Evolutionary conservation across 768 basidiomycete genomes (phyloP).

Genomic region (Boletus reticuloceps): DNA sequence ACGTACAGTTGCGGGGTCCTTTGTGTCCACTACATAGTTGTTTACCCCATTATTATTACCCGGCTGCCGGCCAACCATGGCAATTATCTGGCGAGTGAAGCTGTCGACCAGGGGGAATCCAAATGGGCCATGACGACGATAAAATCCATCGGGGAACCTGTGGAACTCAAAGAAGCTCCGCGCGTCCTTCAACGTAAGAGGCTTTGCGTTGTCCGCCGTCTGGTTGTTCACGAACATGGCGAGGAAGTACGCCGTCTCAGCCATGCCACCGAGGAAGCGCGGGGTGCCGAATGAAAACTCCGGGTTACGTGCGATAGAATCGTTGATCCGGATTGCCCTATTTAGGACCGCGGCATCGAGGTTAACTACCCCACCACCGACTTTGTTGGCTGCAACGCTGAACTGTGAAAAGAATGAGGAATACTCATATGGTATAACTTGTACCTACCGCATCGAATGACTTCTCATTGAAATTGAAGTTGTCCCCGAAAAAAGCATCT

Average conservation of each 20-base stretch:
- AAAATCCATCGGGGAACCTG: slow-evolving; percentile 16
- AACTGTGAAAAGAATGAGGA: slow-evolving; percentile 3
- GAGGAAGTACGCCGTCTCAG: slow-evolving; percentile 15
- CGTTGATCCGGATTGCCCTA: slow-evolving; percentile 17
- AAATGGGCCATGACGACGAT: slow-evolving; percentile 13
- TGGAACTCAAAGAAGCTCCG: slow-evolving; percentile 14
- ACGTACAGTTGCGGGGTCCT: slow-evolving; percentile 13
- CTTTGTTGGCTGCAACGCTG: slow-evolving; percentile 8
- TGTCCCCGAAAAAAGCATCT: slow-evolving; percentile 21
- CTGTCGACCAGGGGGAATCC: background rate
- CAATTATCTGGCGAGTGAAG: background rate
- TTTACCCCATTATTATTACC: slow-evolving; percentile 14
- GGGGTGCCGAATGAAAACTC: slow-evolving; percentile 15
- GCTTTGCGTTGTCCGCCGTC: slow-evolving; percentile 4
- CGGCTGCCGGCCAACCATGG: background rate
- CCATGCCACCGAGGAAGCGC: slow-evolving; percentile 11
- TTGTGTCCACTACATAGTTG: slow-evolving; percentile 9
- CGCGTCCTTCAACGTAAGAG: slow-evolving; percentile 6
- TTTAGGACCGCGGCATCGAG: slow-evolving; percentile 16
- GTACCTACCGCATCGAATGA: slow-evolving; percentile 14
- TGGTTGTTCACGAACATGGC: slow-evolving; percentile 24
- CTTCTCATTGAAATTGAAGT: slow-evolving; percentile 22
- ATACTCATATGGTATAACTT: background rate
- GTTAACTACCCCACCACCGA: slow-evolving; percentile 15
- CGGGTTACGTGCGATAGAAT: slow-evolving; percentile 24